phyloP scores from a whole-genome alignment of 768 basidiomycete genomes.

The Tulasnella sp. region DNA sequence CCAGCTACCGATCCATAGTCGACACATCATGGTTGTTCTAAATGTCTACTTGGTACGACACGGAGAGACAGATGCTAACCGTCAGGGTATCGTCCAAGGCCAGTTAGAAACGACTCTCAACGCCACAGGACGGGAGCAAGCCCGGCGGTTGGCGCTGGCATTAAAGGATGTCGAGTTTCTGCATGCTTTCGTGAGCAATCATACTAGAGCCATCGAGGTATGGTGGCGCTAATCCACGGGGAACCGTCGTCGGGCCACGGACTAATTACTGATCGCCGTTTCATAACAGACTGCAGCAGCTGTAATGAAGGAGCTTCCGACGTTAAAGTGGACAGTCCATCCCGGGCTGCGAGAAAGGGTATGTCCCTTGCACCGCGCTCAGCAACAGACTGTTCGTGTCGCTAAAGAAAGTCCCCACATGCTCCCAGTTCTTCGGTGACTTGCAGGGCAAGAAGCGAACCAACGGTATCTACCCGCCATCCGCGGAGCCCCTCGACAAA shows the following conservation, averaged over 20 bases:
- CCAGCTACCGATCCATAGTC: no score
- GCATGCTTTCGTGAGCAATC: slow-evolving; percentile 28
- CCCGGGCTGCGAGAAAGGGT: slow-evolving; percentile 3
- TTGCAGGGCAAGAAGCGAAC: slow-evolving; percentile 13
- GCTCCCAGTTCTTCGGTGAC: slow-evolving; percentile 1
- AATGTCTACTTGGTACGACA: slow-evolving; percentile 17
- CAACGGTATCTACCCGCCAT: background rate
- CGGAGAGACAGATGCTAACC: slow-evolving; percentile 20
- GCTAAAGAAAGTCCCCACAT: background rate
- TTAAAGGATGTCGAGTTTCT: slow-evolving; percentile 26
- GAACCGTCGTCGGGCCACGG: background rate
- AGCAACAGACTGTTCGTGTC: background rate
- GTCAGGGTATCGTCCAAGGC: slow-evolving; percentile 24
- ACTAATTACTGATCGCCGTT: background rate
- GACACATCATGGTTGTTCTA: background rate
- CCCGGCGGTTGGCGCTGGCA: slow-evolving; percentile 10
- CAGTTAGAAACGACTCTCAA: slow-evolving; percentile 25
- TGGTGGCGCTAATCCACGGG: background rate
- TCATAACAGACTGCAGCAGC: slow-evolving; percentile 15
- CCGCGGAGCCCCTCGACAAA: background rate
- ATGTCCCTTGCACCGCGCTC: background rate
- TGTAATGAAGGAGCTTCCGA: slow-evolving; percentile 19
- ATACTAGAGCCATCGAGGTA: slow-evolving; percentile 30
- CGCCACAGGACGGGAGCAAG: slow-evolving; percentile 22
- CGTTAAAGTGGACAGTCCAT: background rate